These are phyloP conservation scores for Monarda citriodora DNA, from an alignment of 305 asterid species.

Conservation along the genomic window DNA sequence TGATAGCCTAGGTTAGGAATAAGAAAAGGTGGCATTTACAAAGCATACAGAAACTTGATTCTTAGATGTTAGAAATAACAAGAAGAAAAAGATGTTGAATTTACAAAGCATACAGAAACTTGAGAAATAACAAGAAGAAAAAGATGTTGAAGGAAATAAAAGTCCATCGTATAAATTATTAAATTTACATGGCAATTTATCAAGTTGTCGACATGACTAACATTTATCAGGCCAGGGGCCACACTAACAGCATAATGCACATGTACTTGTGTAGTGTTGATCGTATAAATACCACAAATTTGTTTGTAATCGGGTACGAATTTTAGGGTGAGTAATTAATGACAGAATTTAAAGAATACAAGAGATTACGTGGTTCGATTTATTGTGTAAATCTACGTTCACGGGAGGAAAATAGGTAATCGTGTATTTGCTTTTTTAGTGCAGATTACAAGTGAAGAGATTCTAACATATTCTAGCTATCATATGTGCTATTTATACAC, in stretches of 20 bases:
- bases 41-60: conserved; percentile 3
- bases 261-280: conserved; percentile 2
- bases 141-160: conserved; percentile 11
- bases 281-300: not conserved
- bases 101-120: not conserved
- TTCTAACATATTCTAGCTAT: too few relatives aligned
- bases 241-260: conserved; percentile 3
- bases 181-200: conserved; percentile 9
- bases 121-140: conserved; percentile 6
- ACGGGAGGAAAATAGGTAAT: too few relatives aligned
- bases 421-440: too few relatives aligned
- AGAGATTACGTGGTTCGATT: too few relatives aligned
- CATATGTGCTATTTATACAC: too few relatives aligned
- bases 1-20: conserved; percentile 3
- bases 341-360: too few relatives aligned
- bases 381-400: too few relatives aligned
- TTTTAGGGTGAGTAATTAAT: too few relatives aligned
- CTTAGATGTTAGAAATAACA: conserved; percentile 9
- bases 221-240: conserved; percentile 9
- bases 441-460: too few relatives aligned
- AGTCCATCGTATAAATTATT: too few relatives aligned
- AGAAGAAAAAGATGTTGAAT: not conserved
- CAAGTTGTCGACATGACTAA: conserved; percentile 9
- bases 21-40: not conserved
- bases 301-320: too few relatives aligned